Evolutionary conservation across 345 rosid genomes (phyloP), one percentile per base, ranked within the genome.

Genomic region (Gossypium stocksii): DNA sequence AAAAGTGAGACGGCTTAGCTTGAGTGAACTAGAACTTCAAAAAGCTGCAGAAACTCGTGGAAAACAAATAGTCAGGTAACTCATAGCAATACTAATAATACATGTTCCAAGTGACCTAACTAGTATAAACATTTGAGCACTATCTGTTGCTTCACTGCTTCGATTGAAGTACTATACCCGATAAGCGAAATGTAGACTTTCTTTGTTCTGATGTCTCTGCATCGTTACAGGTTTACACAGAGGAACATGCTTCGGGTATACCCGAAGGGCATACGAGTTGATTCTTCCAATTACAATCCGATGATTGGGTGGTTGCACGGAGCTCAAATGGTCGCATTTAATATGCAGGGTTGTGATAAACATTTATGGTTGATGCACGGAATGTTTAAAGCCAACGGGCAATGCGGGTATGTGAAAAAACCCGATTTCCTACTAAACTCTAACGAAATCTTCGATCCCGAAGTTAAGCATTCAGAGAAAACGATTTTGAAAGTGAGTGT

Each of bases 261-360:
- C 68, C 98, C 98, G 1, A 92, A 94, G 83, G 97, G 98, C 61
- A 86, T 75, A 19, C 95, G 98, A n/a, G 77, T 94, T 58, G 74
- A 86, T 79, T 94, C 98, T 43, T 90, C 98, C 64, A 94, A 94
- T 78, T 94, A 94, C 82, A 92, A 92, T 69, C 98, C 98, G 0
- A 78, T 92, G 0, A 84, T 89, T 74, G 98, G 86, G 2, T 92
- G 98, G 98, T 89, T 86, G 71, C 97, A 92, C 79, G 98, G 98
- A 65, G 97, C 97, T 86, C 98, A 94, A 83, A 94, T 94, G 98
- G 97, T 94, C 76, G 98, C 98, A 70, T 94, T 94, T 74, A 94
- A 94, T 72, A 94, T 94, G 98, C 97, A 94, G 98, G 97, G 85
- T 44, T 34, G 16, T 73, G 98, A 94, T 75, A 87, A 93, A 84